Conservation (phyloP, 257 asterid genomes). For the Coffea canephora region DNA sequence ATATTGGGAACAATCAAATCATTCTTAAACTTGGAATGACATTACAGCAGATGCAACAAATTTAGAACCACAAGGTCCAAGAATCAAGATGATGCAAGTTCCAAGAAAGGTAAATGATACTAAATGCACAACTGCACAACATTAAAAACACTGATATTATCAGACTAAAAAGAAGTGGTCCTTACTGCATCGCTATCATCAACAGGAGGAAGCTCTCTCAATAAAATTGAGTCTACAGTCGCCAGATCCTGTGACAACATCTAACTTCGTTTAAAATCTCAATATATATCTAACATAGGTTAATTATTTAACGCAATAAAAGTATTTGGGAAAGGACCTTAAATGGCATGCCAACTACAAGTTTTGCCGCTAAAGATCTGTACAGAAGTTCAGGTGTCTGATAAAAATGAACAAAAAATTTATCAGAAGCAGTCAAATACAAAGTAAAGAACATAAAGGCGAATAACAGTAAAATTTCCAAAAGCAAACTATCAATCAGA, state of each 20-base stretch:
- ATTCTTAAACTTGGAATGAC: conserved; percentile 15
- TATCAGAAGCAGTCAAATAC: conserved; percentile 9
- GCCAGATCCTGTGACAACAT: conserved; percentile 72
- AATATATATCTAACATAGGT: conserved; percentile 12
- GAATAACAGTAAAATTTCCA: background rate
- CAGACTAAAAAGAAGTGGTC: conserved; percentile 8
- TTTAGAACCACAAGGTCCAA: background rate
- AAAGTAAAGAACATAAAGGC: background rate
- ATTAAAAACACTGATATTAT: background rate
- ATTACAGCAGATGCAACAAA: background rate
- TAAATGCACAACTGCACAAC: background rate
- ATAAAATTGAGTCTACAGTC: conserved; percentile 89
- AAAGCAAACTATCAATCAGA: conserved; percentile 13
- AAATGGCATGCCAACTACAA: conserved; percentile 90
- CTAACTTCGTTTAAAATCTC: conserved; percentile 15
- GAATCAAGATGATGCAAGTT: background rate
- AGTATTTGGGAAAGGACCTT: conserved; percentile 49
- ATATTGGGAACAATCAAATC: conserved; percentile 22
- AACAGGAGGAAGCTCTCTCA: conserved; percentile 85
- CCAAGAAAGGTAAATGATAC: background rate
- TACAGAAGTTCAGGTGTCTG: conserved; percentile 92
- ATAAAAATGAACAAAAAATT: conserved; percentile 8
- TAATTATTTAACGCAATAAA: conserved; percentile 6
- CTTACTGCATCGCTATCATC: conserved; percentile 89
- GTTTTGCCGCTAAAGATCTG: conserved; percentile 87